Evolutionary conservation across 768 basidiomycete genomes (phyloP).

Genomic region (Rhodotorula taiwanensis): DNA sequence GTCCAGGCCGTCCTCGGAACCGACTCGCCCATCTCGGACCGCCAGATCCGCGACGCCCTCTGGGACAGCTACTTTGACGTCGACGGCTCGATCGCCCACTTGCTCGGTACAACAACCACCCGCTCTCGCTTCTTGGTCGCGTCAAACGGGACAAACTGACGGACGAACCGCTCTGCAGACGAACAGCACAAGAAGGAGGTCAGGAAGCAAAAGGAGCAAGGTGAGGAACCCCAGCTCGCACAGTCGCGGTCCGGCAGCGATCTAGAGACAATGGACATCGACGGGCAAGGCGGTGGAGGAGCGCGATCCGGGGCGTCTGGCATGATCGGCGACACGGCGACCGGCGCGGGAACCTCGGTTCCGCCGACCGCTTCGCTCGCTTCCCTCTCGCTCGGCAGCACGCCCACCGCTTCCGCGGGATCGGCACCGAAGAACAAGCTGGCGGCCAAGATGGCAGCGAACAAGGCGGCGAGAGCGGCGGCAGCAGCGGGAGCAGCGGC

Average conservation of each 20-base stretch:
- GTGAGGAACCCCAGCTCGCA: slow-evolving; percentile 56
- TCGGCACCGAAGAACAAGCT: slow-evolving; percentile 23
- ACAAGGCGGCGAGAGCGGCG: slow-evolving; percentile 23
- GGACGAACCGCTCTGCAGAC: slow-evolving; percentile 48
- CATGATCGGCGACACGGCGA: too few relatives aligned
- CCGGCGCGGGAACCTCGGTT: too few relatives aligned
- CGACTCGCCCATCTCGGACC: slow-evolving; percentile 58
- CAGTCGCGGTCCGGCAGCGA: too few relatives aligned
- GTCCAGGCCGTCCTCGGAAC: slow-evolving; percentile 64
- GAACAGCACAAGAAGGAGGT: slow-evolving; percentile 60
- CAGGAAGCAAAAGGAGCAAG: slow-evolving; percentile 66
- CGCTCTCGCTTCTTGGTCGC: not conserved
- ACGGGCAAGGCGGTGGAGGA: too few relatives aligned
- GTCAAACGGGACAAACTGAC: not conserved
- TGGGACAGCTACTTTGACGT: slow-evolving; percentile 87
- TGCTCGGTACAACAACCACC: slow-evolving; percentile 55
- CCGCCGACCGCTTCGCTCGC: slow-evolving; percentile 31
- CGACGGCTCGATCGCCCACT: slow-evolving; percentile 65
- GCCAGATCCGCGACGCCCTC: slow-evolving; percentile 65
- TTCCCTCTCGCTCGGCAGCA: slow-evolving; percentile 10
- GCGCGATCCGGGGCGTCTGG: too few relatives aligned
- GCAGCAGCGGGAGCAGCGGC: slow-evolving; percentile 11
- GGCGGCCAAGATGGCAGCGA: slow-evolving; percentile 31
- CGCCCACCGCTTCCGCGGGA: not conserved
- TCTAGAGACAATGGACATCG: too few relatives aligned